Evolutionary conservation across 306 rosid genomes (phyloP), one percentile per base, ranked within the genome.

Genomic region (Begonia fuchsioides): DNA sequence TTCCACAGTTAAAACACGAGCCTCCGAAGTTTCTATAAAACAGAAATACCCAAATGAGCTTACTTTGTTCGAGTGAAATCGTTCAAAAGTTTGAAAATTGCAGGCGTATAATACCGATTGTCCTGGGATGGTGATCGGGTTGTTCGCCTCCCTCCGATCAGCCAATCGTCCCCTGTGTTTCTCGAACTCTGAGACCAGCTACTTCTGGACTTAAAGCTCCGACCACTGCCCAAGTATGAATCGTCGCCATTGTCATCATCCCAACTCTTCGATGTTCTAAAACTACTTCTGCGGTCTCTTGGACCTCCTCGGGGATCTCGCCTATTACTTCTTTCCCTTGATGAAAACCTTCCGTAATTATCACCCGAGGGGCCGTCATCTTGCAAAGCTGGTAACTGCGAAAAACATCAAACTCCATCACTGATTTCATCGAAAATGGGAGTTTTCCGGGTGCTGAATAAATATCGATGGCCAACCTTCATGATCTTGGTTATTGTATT

Each of bases 371-470:
- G 94, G 43, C 92, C 98, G 39, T 90, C 96, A 57, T 90, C 98
- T 85, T 90, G 96, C 75, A 90, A 65, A 59, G 92, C 57, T 65
- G 98, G 98, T 62, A 90, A 71, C 98, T 90, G 87, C 69, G 56
- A 59, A 51, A 56, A 64, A 41, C 18, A 66, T 50, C 35, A 26
- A 26, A 26, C 7, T 26, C 35, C 35, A 26, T 26, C 35, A 26
- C 8, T 26, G 7, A 1, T 26, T 26, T 26, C 35, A 26, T 26
- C 35, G 7, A 26, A 26, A 26, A 26, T 26, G 7, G 7, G 7
- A 26, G 35, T 26, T n/a, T n/a, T n/a, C n/a, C n/a, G n/a, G 35
- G 35, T 38, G 48, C 47, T 32, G 32, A 53, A 61, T 47, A 39
- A 53, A 61, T 47, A 54, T 61, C 35, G 51, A 60, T 32, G 40